Evolutionary conservation across 192 early-diverging fungal species (phyloP).

Genomic region (Coemansia sp.): DNA sequence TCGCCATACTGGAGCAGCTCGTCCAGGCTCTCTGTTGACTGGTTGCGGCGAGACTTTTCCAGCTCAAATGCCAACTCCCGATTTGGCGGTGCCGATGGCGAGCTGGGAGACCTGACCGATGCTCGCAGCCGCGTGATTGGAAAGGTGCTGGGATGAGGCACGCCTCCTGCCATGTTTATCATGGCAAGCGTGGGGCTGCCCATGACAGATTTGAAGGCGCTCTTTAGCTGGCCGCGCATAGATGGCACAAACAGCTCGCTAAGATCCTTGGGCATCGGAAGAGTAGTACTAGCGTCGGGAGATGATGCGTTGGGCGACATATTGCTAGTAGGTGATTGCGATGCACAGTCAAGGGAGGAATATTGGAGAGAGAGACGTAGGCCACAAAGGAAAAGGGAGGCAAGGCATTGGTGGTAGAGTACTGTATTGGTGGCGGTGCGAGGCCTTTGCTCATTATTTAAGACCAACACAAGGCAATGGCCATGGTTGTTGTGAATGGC

Average conservation of each 20-base stretch:
- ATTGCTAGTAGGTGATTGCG: not conserved
- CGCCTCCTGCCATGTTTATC: slow-evolving; percentile 70
- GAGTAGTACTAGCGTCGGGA: not conserved
- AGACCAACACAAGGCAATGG: too few species aligned
- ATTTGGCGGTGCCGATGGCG: slow-evolving; percentile 7
- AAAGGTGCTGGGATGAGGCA: slow-evolving; percentile 63
- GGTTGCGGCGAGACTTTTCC: slow-evolving; percentile 10
- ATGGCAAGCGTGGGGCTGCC: slow-evolving; percentile 47
- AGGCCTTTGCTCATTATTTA: not conserved
- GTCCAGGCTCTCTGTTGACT: slow-evolving; percentile 28
- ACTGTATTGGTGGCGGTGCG: not conserved
- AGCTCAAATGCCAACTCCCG: slow-evolving; percentile 31
- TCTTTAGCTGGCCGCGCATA: slow-evolving; percentile 37
- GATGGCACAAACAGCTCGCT: slow-evolving; percentile 35
- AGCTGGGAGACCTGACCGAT: slow-evolving; percentile 35
- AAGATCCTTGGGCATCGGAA: slow-evolving; percentile 37
- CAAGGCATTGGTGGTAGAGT: not conserved
- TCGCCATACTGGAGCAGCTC: slow-evolving; percentile 62
- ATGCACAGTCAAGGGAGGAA: too few species aligned
- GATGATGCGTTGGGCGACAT: slow-evolving; percentile 19
- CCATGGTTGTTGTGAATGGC: not conserved
- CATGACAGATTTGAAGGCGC: slow-evolving; percentile 51
- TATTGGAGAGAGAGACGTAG: too few species aligned
- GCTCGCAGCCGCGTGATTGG: slow-evolving; percentile 60
- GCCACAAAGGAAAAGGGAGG: too few species aligned